Evolutionary conservation across 345 rosid species (phyloP).

Genomic region (Gynandropsis gynandra): DNA sequence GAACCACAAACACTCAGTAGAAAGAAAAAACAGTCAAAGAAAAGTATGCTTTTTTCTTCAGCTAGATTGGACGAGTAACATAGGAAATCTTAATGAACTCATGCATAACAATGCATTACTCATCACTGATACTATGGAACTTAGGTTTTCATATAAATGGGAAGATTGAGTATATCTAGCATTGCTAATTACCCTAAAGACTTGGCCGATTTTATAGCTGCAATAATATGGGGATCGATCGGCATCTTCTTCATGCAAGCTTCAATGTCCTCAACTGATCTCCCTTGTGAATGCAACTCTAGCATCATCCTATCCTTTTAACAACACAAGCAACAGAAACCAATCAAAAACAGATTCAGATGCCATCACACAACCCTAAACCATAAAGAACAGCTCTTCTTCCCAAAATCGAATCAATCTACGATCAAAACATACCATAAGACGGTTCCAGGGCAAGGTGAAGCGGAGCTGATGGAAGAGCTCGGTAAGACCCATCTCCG

Average conservation of each 20-base stretch:
- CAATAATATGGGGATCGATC: slow-evolving; percentile 34
- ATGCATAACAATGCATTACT: background rate
- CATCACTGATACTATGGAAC: background rate
- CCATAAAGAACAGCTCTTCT: background rate
- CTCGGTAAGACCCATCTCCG: slow-evolving; percentile 66
- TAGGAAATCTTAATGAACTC: background rate
- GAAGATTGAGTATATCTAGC: background rate
- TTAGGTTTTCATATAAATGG: background rate
- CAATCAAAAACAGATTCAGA: background rate
- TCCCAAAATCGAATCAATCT: background rate
- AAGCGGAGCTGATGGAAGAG: slow-evolving; percentile 55
- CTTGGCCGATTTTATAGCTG: slow-evolving; percentile 51
- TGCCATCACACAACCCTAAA: background rate
- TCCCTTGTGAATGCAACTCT: slow-evolving; percentile 70
- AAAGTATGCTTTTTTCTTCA: too few relatives aligned
- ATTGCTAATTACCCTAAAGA: slow-evolving; percentile 41
- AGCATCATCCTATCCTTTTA: slow-evolving; percentile 78
- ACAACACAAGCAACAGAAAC: background rate
- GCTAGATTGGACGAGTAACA: too few relatives aligned
- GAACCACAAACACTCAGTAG: background rate
- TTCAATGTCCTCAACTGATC: slow-evolving; percentile 46
- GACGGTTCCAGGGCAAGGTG: slow-evolving; percentile 74
- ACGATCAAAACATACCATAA: slow-evolving; percentile 43
- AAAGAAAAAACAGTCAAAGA: background rate
- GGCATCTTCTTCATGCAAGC: slow-evolving; percentile 49